Conservation (phyloP, 805 yeast species). For the Metschnikowia borealis region DNA sequence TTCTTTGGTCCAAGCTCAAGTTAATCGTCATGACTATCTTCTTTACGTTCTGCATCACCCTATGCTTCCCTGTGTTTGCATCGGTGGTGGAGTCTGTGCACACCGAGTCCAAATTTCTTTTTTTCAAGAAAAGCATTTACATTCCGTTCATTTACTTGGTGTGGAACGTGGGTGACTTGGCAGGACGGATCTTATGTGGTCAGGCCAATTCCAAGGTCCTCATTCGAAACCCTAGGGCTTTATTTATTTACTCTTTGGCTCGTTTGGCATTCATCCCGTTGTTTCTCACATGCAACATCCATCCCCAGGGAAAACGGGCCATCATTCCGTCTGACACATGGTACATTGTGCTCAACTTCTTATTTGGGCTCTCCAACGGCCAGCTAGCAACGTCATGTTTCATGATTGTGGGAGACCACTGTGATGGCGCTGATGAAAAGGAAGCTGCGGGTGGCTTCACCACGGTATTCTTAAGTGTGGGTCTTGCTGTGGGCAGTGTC, state of each 20-base stretch:
- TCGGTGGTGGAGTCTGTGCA: constrained; percentile 54
- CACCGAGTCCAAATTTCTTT: constrained; percentile 23
- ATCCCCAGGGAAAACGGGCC: constrained; percentile 32
- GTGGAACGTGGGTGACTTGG: constrained; percentile 89
- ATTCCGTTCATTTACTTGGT: constrained; percentile 75
- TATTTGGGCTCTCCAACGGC: constrained; percentile 87
- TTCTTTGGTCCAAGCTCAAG: constrained; percentile 59
- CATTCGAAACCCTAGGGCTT: constrained; percentile 38
- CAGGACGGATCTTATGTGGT: constrained; percentile 71
- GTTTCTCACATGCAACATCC: constrained; percentile 63
- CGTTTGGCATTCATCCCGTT: constrained; percentile 66
- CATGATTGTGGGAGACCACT: constrained; percentile 62
- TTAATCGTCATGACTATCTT: constrained; percentile 67
- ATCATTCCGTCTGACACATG: constrained; percentile 54
- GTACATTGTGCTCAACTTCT: constrained; percentile 66
- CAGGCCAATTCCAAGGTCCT: constrained; percentile 21
- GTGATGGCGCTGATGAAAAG: constrained; percentile 62
- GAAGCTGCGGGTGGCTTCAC: constrained; percentile 96
- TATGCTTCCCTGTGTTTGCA: constrained; percentile 89
- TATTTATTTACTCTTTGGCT: constrained; percentile 52
- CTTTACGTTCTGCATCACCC: constrained; percentile 66
- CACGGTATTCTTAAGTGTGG: constrained; percentile 70
- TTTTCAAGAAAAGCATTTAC: constrained; percentile 46
- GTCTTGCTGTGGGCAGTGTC: constrained; percentile 75
- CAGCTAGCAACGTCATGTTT: constrained; percentile 77